Base-by-base conservation (phyloP, 169 alveolate genomes). In the Eimeria brunetti region DNA sequence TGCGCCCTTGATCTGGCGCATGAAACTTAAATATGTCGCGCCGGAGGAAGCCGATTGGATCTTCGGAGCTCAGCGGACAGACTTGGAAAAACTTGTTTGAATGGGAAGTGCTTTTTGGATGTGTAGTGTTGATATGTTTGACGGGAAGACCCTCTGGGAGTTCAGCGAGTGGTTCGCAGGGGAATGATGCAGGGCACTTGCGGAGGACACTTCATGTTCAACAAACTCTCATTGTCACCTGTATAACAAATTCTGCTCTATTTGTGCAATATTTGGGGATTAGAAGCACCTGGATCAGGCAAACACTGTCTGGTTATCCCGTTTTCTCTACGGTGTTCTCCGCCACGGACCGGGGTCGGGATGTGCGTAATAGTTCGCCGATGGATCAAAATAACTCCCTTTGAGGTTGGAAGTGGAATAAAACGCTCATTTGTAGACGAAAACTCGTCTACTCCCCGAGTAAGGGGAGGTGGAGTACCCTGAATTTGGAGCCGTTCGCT, bases 401-500 rank as follows among this genome's bases (percentile, higher is more conserved):
- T 33, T 81, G 46, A n/a, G 44, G 51, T 30, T 85, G 38, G 33
- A 60, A 38, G 27, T 20, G 30, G 30, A 46, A 36, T 12, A 20
- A 12, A 41, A 14, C 30, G 14, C 18, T 56, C n/a, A 85, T 5
- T 7, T 14, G 44, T 3, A 0, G 91, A 22, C 46, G 49, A 11
- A 2, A 58, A 85, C 1, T 9, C 69, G 75, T 60, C 78, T 85
- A 33, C 78, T 53, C 73, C 49, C 53, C 78, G 16, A 38, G 91
- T 36, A 85, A 18, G 51, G 75, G 78, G 80, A 58, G 58, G 33
- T 30, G 80, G 91, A 33, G 62, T 58, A 18, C 27, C 36, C 12
- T 9, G 89, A 56, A 49, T 49, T 53, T 81, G 89, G 89, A 81
- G 89, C 89, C 89, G 91, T 27, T 85, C 91, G 91, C 91, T 85